phyloP scores from a whole-genome alignment of 805 yeast species.

The Kodamaea hsintzibuensis region DNA sequence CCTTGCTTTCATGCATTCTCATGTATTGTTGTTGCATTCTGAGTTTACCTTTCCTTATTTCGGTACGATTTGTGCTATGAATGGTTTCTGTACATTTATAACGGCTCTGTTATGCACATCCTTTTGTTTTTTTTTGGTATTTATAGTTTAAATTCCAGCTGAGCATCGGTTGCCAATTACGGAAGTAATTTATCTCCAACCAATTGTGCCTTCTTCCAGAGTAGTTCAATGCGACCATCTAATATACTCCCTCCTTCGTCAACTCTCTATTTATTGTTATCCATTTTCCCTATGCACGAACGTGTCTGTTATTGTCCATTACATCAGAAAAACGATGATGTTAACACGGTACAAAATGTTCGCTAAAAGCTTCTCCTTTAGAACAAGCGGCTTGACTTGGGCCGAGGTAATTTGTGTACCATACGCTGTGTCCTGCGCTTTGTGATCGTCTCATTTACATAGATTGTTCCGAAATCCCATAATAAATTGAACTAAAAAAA shows the following conservation, averaged over 20 bases:
- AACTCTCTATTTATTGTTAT: too few species aligned
- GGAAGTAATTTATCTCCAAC: neutral
- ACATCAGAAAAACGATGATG: too few species aligned
- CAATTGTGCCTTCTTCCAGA: too few species aligned
- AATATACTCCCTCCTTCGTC: too few species aligned
- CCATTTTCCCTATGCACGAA: too few species aligned
- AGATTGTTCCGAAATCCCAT: neutral
- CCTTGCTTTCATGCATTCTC: neutral
- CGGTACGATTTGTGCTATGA: neutral
- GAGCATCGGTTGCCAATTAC: neutral
- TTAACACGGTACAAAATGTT: too few species aligned
- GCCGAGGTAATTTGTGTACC: neutral
- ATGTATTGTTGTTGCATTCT: neutral
- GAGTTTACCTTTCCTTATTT: neutral
- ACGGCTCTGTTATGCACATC: constrained; percentile 6
- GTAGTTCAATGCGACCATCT: too few species aligned
- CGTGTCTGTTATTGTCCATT: too few species aligned
- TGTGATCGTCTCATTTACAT: neutral
- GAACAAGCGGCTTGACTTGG: neutral
- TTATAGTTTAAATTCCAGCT: neutral
- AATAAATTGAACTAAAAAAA: neutral
- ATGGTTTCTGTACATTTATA: constrained; percentile 5
- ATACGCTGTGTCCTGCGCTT: too few species aligned
- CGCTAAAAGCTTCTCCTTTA: neutral
- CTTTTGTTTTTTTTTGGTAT: neutral